phyloP scores from a whole-genome alignment of 106 monocot genomes.

The Acorus gramineus region DNA sequence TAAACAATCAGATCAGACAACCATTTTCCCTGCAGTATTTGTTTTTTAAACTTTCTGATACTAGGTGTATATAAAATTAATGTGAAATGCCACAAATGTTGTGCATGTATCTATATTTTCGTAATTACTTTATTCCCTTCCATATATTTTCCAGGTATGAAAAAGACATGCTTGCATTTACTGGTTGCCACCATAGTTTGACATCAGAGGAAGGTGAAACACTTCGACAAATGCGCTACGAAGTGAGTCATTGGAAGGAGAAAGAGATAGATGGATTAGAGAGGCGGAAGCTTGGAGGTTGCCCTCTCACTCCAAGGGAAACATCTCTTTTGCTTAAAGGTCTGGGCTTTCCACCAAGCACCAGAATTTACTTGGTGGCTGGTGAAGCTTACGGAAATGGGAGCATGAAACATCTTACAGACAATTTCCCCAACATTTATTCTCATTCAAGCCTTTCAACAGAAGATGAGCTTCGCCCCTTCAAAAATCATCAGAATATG shows the following conservation, averaged over 20 bases:
- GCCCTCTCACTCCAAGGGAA: constrained; percentile 89
- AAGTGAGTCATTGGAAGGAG: constrained; percentile 92
- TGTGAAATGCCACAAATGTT: not conserved
- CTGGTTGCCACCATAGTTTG: constrained; percentile 80
- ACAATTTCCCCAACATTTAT: constrained; percentile 72
- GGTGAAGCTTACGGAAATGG: constrained; percentile 89
- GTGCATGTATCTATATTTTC: not conserved
- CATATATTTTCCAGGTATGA: constrained; percentile 75
- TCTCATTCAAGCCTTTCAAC: constrained; percentile 62
- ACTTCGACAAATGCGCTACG: constrained; percentile 76
- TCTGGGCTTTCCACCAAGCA: constrained; percentile 67
- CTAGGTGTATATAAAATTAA: not conserved
- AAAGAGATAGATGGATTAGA: constrained; percentile 85
- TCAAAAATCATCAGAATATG: constrained; percentile 82
- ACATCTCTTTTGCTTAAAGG: constrained; percentile 87
- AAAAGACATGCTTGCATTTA: constrained; percentile 95
- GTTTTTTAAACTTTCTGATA: no score
- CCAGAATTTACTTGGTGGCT: constrained; percentile 88
- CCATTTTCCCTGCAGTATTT: no score
- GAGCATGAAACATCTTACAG: constrained; percentile 61
- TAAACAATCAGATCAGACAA: no score
- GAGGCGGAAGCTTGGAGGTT: constrained; percentile 58
- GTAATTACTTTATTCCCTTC: no score
- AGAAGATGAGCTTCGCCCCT: constrained; percentile 60
- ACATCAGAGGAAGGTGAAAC: constrained; percentile 69